phyloP scores from a whole-genome alignment of 2,329 filamentous ascomycete genomes.

The Cladosporium sp. region DNA sequence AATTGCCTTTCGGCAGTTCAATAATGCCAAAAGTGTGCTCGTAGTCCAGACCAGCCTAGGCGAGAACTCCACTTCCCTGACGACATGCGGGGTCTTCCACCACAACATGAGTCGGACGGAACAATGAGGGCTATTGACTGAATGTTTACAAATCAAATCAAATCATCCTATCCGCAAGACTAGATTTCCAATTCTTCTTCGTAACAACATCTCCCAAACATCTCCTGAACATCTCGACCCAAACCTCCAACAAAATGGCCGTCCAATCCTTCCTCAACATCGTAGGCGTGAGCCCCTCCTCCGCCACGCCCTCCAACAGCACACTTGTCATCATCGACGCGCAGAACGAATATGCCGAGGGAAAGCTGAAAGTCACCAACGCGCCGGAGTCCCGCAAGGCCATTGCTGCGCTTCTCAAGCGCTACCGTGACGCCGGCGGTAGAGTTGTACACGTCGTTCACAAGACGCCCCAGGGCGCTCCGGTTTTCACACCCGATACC shows the following conservation, averaged over 20 bases:
- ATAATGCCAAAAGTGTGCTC: too few species aligned
- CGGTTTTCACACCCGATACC: slow-evolving; percentile 61
- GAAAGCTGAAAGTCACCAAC: slow-evolving; percentile 53
- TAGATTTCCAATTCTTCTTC: background rate
- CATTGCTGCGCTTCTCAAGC: slow-evolving; percentile 54
- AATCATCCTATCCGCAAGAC: background rate
- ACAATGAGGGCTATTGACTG: background rate
- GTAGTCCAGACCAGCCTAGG: too few species aligned
- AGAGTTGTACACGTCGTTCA: slow-evolving; percentile 61
- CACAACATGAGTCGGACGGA: background rate
- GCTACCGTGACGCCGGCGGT: slow-evolving; percentile 52
- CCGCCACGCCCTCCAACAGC: slow-evolving; percentile 54
- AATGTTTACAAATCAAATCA: background rate
- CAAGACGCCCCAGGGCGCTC: slow-evolving; percentile 54
- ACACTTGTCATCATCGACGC: slow-evolving; percentile 65
- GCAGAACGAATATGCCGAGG: slow-evolving; percentile 63
- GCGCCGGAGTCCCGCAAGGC: slow-evolving; percentile 50
- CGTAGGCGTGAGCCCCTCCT: slow-evolving; percentile 52
- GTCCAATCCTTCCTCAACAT: slow-evolving; percentile 46
- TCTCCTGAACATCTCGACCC: background rate
- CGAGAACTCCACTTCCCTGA: background rate
- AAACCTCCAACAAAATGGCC: slow-evolving; percentile 14
- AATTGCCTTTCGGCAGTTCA: too few species aligned
- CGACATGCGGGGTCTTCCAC: background rate
- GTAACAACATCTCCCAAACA: background rate